Base-by-base conservation (phyloP, 495 filamentous ascomycete genomes). In the Aspergillus bertholletiae region DNA sequence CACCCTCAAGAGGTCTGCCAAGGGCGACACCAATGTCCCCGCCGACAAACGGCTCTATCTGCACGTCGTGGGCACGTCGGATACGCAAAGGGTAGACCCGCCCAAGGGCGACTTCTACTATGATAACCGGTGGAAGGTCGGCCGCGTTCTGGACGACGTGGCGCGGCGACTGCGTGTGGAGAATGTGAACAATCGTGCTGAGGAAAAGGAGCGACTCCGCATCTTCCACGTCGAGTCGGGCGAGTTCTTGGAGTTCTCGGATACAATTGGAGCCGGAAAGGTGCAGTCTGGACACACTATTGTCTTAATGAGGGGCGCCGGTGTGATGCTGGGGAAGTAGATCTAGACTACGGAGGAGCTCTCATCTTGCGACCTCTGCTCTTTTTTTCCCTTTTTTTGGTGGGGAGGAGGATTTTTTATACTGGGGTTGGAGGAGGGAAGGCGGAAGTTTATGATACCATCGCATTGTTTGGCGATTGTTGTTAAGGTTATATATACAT, bases 141-240 rank as follows among this genome's bases (percentile, higher is more conserved):
- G 94, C 0, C 71, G 90, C 51, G 80, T 97, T 53, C 74, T 98
- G 51, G 94, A 98, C 66, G 86, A 88, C 30, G 95, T 90, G 44
- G 93, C 95, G 13, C 83, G 81, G 73, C 84, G 80, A 56, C 66
- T 97, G 53, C 85, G 88, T 65, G 84, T 96, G 34, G 78, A 89
- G 71, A 97, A 97, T 68, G 59, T 95, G 55, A 97, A 97, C 63
- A 97, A 96, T 66, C 80, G 89, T 52, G 86, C 78, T 18, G 83
- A 87, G 15, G 90, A 96, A 74, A 84, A 88, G 70, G 86, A 88
- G 27, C 83, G 83, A 63, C 62, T 98, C 57, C 68, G 93, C 34
- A 82, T 98, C 1, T 98, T 94, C 53, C 93, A 97, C 69, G 88
- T 97, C 0, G 94, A 97, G 65, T 87, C 85, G 0, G 95, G 95